Percentiles rank a stretch among this genome's conserved stretches.
phyloP scores from a whole-genome alignment of 164 flowering plant species.

The Vitis cinerea region DNA sequence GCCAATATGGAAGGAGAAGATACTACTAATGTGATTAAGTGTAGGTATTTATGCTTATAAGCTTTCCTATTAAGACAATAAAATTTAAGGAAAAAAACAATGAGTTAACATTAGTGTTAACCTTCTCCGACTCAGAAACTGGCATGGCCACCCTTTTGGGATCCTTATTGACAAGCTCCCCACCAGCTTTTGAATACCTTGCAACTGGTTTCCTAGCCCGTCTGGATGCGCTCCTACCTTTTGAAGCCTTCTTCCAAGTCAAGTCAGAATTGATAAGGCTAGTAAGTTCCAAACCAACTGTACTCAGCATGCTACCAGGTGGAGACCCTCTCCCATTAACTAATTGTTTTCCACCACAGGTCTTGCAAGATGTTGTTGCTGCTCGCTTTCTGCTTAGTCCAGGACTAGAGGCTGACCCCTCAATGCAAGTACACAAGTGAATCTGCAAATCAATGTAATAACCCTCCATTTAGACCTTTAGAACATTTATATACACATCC shows the following conservation, averaged over 20 bases:
- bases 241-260: conserved; percentile 35
- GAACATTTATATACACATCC: not conserved
- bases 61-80: not conserved
- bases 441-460: conserved; percentile 22
- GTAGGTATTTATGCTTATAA: too few species aligned
- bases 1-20: conserved; percentile 15
- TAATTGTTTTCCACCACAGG: conserved; percentile 27
- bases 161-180: conserved; percentile 8
- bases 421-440: conserved; percentile 1
- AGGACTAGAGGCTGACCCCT: conserved; percentile 22
- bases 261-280: conserved; percentile 31
- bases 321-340: conserved; percentile 24
- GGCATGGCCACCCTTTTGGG: conserved; percentile 32
- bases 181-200: conserved; percentile 15
- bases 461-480: conserved; percentile 1
- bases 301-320: conserved; percentile 36
- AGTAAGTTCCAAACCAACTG: conserved; percentile 28
- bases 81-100: not conserved
- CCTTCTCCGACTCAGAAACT: conserved; percentile 58
- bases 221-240: conserved; percentile 34
- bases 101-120: conserved; percentile 11
- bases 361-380: conserved; percentile 21
- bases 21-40: not conserved
- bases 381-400: conserved; percentile 13
- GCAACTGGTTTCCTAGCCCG: conserved; percentile 24